Evolutionary conservation across 192 early-diverging fungal genomes (phyloP).

Genomic region (Funneliformis mosseae): DNA sequence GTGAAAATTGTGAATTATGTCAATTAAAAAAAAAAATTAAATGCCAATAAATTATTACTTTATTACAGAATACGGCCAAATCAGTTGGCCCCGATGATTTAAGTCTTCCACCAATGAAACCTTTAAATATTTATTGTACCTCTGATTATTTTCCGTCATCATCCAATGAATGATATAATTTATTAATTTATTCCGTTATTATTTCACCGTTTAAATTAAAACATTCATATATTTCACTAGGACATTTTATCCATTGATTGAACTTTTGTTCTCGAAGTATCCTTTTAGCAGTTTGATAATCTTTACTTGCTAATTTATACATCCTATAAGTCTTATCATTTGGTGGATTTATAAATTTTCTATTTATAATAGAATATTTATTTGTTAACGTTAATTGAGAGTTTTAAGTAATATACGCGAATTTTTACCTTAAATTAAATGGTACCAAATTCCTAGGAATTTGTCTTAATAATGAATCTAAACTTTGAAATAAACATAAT

Average conservation of each 20-base stretch:
- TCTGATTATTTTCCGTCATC: slow-evolving; percentile 26
- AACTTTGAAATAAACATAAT: slow-evolving; percentile 7
- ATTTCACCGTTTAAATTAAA: slow-evolving; percentile 1
- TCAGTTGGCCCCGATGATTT: slow-evolving; percentile 23
- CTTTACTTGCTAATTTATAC: background rate
- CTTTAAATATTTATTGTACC: slow-evolving; percentile 29
- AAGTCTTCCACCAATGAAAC: slow-evolving; percentile 23
- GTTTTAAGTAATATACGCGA: too few relatives aligned
- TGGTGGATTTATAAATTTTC: background rate
- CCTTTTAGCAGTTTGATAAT: slow-evolving; percentile 28
- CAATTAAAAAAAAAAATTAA: too few relatives aligned
- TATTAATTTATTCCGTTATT: background rate
- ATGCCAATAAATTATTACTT: too few relatives aligned
- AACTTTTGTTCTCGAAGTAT: slow-evolving; percentile 8
- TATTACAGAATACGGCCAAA: slow-evolving; percentile 23
- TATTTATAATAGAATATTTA: background rate
- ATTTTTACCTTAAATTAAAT: slow-evolving; percentile 18
- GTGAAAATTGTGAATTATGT: too few relatives aligned
- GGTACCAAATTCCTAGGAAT: background rate
- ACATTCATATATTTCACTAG: slow-evolving; percentile 20
- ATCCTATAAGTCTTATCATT: slow-evolving; percentile 1
- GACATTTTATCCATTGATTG: slow-evolving; percentile 26
- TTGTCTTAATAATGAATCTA: background rate
- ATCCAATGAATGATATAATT: background rate
- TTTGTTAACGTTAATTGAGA: background rate